Base-by-base conservation (phyloP, 2,329 filamentous ascomycete species). In the Chaetomium strumarium region DNA sequence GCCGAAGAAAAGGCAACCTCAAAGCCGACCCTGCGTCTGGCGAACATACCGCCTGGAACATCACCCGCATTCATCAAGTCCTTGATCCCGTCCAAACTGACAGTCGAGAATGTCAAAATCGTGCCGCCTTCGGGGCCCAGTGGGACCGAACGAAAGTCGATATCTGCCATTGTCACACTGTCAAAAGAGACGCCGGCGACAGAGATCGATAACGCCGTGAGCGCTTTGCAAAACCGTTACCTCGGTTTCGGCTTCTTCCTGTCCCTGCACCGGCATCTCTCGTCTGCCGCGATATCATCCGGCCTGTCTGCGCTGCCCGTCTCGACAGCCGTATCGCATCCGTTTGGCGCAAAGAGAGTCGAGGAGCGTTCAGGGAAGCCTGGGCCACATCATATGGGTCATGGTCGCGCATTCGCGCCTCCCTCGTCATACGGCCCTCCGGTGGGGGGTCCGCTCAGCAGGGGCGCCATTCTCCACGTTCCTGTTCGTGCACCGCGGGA, bases 201-300 rank as follows among this genome's bases (percentile, higher is more conserved):
- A 20, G 88, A 95, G 52, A 91, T 96, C 49, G 90, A 96, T 63
- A 77, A 81, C 4, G 80, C 85, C 0, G 88, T 95, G 48, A 92
- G 84, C 64, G 72, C 80, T 3, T 72, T 96, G 31, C 88, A 95
- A 64, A 90, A 93, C 58, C 83, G 79, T 59, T 96, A 96, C 66
- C 73, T 96, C 14, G 91, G 91, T 14, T 90, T 83, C 66, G 91
- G 91, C 5, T 90, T 86, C 71, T 86, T 91, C 67, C 75, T 96
- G 2, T 85, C 81, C 7, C 77, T 95, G 41, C 88, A 91, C 55
- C 78, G 90, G 10, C 88, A 95, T 70, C 76, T 96, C 4, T 95
- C 90, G 0, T 95, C 90, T 2, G 83, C 85, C 1, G 76, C 87
- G n/a, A 74, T 75, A n/a, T 63, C 69, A 39, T 73, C 75, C 0